A percentile compares a stretch with the other conserved stretches of the same genome.
Conservation (phyloP, 2,329 filamentous ascomycete species). For the Sclerotinia trifoliorum region DNA sequence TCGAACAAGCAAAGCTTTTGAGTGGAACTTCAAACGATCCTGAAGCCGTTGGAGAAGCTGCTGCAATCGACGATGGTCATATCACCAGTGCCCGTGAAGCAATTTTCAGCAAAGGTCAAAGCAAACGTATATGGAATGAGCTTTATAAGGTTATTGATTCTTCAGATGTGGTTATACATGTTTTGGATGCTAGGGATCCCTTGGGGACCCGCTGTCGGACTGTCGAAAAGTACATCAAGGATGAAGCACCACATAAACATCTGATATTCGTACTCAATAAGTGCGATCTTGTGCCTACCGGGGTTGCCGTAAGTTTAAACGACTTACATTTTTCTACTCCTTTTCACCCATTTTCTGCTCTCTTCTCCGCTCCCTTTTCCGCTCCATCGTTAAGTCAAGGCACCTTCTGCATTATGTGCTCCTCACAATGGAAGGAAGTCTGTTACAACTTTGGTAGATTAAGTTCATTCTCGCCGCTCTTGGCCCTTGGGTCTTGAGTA, state of each 20-base stretch:
- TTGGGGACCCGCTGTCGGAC: slow-evolving; percentile 85
- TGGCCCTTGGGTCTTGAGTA: slow-evolving; percentile 64
- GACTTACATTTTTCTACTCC: not conserved
- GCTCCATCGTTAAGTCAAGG: slow-evolving; percentile 80
- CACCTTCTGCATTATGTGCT: slow-evolving; percentile 63
- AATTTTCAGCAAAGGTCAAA: slow-evolving; percentile 92
- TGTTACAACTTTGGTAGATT: slow-evolving; percentile 99
- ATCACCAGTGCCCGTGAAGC: slow-evolving; percentile 71
- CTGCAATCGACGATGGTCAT: slow-evolving; percentile 44
- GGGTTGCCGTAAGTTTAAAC: slow-evolving; percentile 79
- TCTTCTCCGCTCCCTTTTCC: slow-evolving; percentile 29
- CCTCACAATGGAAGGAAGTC: slow-evolving; percentile 72
- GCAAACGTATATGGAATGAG: slow-evolving; percentile 96
- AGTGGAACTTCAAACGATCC: slow-evolving; percentile 64
- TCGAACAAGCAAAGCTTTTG: slow-evolving; percentile 75
- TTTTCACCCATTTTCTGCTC: slow-evolving; percentile 23
- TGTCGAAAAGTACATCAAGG: slow-evolving; percentile 88
- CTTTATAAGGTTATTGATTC: slow-evolving; percentile 94
- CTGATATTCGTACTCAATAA: slow-evolving; percentile 88
- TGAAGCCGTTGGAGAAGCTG: slow-evolving; percentile 48
- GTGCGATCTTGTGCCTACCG: slow-evolving; percentile 88
- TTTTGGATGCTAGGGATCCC: slow-evolving; percentile 85
- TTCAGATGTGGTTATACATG: slow-evolving; percentile 93
- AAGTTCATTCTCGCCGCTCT: slow-evolving; percentile 65
- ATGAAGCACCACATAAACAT: slow-evolving; percentile 96